These are phyloP conservation scores for Piper betle DNA, from an alignment of 164 flowering plant species.

Conservation along the genomic window DNA sequence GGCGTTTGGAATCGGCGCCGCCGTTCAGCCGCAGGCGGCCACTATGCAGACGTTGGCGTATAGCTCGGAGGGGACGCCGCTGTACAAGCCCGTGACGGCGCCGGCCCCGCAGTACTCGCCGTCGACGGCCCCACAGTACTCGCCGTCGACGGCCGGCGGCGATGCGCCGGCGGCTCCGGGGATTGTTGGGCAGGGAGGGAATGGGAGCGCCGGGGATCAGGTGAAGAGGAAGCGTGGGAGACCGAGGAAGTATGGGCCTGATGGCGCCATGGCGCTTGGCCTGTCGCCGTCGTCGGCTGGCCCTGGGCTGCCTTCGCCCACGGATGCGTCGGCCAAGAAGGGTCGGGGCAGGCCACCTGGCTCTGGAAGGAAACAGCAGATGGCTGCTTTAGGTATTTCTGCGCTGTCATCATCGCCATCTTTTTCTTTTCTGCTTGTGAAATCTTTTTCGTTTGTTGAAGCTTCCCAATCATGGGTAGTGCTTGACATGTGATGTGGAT, in stretches of 20 bases:
- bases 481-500: too few relatives aligned
- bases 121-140: constrained; percentile 4
- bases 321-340: constrained; percentile 27
- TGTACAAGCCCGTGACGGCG: constrained; percentile 34
- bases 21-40: constrained; percentile 23
- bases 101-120: constrained; percentile 29
- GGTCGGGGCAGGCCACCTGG: constrained; percentile 75
- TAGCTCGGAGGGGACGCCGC: constrained; percentile 39
- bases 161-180: constrained; percentile 2
- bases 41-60: constrained; percentile 22
- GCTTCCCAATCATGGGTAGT: too few relatives aligned
- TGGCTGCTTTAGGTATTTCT: constrained; percentile 44
- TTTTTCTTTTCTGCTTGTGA: too few relatives aligned
- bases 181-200: constrained; percentile 13
- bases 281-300: constrained; percentile 50
- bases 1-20: constrained; percentile 20
- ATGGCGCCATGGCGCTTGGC: constrained; percentile 43
- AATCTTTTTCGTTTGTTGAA: too few relatives aligned
- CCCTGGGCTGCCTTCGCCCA: constrained; percentile 27
- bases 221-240: constrained; percentile 77
- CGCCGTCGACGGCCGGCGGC: constrained; percentile 4
- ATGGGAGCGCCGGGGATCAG: constrained; percentile 28
- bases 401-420: neutral
- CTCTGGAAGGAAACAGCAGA: constrained; percentile 50
- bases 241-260: constrained; percentile 91